A percentile compares a stretch with the other conserved stretches of the same genome.
Evolutionary conservation across 106 monocot species (phyloP).

Genomic region (Allium sativum): DNA sequence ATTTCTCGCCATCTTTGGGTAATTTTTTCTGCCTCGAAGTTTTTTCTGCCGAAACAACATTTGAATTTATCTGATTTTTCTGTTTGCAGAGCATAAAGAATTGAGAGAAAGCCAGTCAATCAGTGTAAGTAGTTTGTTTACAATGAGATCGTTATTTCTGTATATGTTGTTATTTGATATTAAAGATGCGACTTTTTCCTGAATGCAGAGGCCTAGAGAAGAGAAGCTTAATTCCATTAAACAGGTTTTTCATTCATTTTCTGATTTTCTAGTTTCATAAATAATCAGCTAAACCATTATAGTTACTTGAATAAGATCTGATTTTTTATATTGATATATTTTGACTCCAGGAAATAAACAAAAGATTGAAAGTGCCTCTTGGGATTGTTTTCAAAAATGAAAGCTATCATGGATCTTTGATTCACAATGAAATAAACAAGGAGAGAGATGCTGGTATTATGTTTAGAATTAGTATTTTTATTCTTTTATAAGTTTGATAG

Average conservation of each 20-base stretch:
- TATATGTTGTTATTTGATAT: neutral
- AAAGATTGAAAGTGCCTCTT: neutral
- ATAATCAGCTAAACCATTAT: neutral
- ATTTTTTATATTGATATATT: neutral
- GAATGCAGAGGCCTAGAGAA: slow-evolving; percentile 2
- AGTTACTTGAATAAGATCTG: neutral
- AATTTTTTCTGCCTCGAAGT: neutral
- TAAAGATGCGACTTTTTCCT: neutral
- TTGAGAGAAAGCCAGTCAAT: neutral
- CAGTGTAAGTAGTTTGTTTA: neutral
- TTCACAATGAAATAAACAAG: neutral
- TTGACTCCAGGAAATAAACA: neutral
- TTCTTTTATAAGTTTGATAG: neutral
- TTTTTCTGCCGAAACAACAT: neutral
- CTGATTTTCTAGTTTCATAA: neutral
- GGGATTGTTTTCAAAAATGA: slow-evolving; percentile 2
- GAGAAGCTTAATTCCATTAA: slow-evolving; percentile 7
- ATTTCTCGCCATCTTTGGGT: slow-evolving; percentile 5
- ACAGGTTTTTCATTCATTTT: neutral
- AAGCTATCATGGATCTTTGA: neutral
- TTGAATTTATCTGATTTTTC: neutral
- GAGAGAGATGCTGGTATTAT: neutral
- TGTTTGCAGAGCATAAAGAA: neutral
- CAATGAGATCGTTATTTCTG: neutral
- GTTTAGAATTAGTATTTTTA: neutral